These are phyloP conservation scores for Diaporthe sp. DNA, from an alignment of 2,329 filamentous ascomycete species.

Conservation along the genomic window DNA sequence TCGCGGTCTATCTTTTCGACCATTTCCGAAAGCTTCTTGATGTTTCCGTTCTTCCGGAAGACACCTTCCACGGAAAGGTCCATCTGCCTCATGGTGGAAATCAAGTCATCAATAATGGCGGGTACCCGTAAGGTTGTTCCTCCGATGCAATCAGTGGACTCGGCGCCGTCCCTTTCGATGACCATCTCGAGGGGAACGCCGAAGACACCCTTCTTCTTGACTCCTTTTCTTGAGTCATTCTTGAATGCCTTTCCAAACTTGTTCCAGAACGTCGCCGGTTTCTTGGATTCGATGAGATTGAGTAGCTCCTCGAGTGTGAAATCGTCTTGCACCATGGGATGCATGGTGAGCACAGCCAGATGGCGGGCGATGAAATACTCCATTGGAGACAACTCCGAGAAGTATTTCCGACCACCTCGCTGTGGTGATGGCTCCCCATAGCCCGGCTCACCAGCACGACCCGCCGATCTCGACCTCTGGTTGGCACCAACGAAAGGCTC, in stretches of 20 bases:
- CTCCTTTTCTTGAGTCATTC: constrained; percentile 81
- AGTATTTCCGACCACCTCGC: constrained; percentile 81
- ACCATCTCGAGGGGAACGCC: constrained; percentile 90
- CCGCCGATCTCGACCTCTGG: constrained; percentile 73
- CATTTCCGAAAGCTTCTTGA: constrained; percentile 90
- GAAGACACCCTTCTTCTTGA: constrained; percentile 95
- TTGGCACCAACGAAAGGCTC: constrained; percentile 79
- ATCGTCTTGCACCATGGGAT: constrained; percentile 88
- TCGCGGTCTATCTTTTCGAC: constrained; percentile 89
- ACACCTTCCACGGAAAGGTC: constrained; percentile 98
- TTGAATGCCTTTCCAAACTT: constrained; percentile 98
- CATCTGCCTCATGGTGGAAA: constrained; percentile 97
- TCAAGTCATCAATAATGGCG: constrained; percentile 93
- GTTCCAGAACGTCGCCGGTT: constrained; percentile 94
- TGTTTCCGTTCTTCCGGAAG: constrained; percentile 99
- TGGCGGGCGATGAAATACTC: constrained; percentile 99
- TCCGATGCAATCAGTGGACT: constrained; percentile 97
- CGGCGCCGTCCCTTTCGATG: constrained; percentile 92
- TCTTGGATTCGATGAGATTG: constrained; percentile 91
- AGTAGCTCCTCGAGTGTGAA: constrained; percentile 96
- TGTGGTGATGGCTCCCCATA: constrained; percentile 67
- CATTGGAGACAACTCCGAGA: constrained; percentile 93
- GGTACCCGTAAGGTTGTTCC: constrained; percentile 92
- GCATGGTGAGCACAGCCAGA: constrained; percentile 94
- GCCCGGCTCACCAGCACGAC: constrained; percentile 66